Evolutionary conservation across 257 asterid genomes (phyloP).

Genomic region (Fraxinus quadrangulata): DNA sequence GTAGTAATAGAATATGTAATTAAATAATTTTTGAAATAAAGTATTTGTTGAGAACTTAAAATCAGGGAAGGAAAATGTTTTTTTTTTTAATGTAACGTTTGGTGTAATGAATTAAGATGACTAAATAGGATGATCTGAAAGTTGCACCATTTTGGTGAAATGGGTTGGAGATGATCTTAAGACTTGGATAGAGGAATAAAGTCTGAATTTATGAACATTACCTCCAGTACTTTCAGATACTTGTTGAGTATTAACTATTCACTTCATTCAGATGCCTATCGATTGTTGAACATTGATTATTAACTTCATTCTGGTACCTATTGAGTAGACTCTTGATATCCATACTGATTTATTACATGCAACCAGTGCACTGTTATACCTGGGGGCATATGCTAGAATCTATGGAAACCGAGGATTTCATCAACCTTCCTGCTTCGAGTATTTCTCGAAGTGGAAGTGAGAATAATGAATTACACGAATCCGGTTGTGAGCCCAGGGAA

Average conservation of each 20-base stretch:
- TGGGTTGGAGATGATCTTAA: not conserved
- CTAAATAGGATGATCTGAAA: no score
- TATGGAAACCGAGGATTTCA: conserved; percentile 68
- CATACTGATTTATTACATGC: not conserved
- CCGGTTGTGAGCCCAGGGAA: conserved; percentile 32
- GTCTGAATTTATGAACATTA: conserved; percentile 2
- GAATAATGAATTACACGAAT: conserved; percentile 30
- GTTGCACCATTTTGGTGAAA: no score
- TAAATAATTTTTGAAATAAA: no score
- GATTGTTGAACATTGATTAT: not conserved
- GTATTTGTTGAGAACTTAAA: no score
- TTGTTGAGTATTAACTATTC: not conserved
- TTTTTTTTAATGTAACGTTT: no score
- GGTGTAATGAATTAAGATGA: no score
- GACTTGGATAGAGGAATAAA: not conserved
- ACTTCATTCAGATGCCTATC: not conserved
- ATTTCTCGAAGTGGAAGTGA: conserved; percentile 44
- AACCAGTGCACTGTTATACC: conserved; percentile 1
- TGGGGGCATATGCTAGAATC: conserved; percentile 19
- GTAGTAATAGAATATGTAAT: no score
- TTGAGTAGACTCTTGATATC: not conserved
- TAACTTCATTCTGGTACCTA: not conserved
- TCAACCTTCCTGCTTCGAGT: conserved; percentile 50
- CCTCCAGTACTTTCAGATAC: not conserved
- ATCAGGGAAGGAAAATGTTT: no score